Evolutionary conservation across 1,139 yeast species (phyloP), one percentile per base, ranked within the genome.

Genomic region (Yamadazyma spencermartinsiae): DNA sequence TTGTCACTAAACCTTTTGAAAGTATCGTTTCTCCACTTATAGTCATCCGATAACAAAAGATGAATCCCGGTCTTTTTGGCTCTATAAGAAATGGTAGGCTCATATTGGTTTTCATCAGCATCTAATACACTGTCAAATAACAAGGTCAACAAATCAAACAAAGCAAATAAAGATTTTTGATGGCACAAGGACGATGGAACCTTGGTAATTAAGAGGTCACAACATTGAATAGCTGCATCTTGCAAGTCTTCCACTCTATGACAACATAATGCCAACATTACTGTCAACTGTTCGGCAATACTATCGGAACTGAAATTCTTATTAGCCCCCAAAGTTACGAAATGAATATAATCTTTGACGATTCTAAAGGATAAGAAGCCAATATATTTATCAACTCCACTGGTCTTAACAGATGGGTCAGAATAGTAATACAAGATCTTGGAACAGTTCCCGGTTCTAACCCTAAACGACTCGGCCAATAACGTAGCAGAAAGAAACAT

Each of bases 401-500:
- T 82, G 14, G 77, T 73, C 39, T 75, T 72, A 45, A 89, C 72
- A 1, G 95, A 84, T 3, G 96, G 95, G 52, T 92, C 98, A 2
- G 94, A 85, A 50, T 85, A 82, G 61, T 92, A 94, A 33, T 76
- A 70, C 42, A 90, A 72, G 29, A 81, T 69, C 26, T 82, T 80
- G 0, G 95, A 81, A 51, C 96, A 85, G 47, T 84, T 82, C 15
- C 98, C 98, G 17, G 85, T 72, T 42, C 76, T 80, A 19, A 86
- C 88, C 45, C 98, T 74, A 36, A 88, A 68, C 21, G 81, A 72
- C 63, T 94, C 99, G 31, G 88, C 73, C 41, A 89, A 74, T 9
- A 84, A 72, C 0, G 96, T 74, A 0, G 98, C 87, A 1, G 96
- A 83, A 50, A 92, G 67, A 57, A 92, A 94, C 87, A 92, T 87